Evolutionary conservation across 2,329 filamentous ascomycete genomes (phyloP), one percentile per base, ranked within the genome.

Genomic region (Colletotrichum cuscutae): DNA sequence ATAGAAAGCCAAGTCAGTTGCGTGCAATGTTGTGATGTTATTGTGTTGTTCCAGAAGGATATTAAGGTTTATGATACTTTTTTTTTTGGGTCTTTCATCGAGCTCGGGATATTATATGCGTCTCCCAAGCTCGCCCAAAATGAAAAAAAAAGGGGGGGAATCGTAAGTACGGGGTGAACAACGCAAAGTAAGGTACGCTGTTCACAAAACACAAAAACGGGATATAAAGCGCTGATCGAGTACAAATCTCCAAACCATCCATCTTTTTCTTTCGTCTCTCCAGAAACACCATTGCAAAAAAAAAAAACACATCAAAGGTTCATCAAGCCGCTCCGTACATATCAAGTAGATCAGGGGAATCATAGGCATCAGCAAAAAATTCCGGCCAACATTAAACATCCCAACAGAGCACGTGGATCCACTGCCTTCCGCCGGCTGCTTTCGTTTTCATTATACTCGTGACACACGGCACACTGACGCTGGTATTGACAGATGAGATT

Each of bases 301-400:
- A 58, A 66, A 59, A 66, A 13, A 49, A 62, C 46, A 58, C 15
- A 66, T 42, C 52, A 71, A 62, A 9, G 35, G 19, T 58, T 61
- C 67, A 67, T 71, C 61, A 71, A 73, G 42, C 61, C 68, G 66
- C 70, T 72, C 70, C 70, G 26, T 63, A 72, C 71, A 26, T 66
- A n/a, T 63, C 53, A 28, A 54, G 49, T 61, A 35, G 56, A 60
- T 61, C 54, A 60, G 70, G 62, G 72, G 62, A 73, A 74, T 75
- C 74, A 62, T 75, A 71, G 62, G 49, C 22, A 60, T 64, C 52
- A 54, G 59, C 58, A 56, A 69, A 56, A 69, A 58, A 46, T 35
- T 35, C 30, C 61, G 62, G 65, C 58, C 62, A 74, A 72, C 54
- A 72, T 65, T 52, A 74, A 74, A 74, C 72, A 74, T 74, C 58